Conservation (phyloP, 2,329 filamentous ascomycete species). For the Pseudomassariella vexata region DNA sequence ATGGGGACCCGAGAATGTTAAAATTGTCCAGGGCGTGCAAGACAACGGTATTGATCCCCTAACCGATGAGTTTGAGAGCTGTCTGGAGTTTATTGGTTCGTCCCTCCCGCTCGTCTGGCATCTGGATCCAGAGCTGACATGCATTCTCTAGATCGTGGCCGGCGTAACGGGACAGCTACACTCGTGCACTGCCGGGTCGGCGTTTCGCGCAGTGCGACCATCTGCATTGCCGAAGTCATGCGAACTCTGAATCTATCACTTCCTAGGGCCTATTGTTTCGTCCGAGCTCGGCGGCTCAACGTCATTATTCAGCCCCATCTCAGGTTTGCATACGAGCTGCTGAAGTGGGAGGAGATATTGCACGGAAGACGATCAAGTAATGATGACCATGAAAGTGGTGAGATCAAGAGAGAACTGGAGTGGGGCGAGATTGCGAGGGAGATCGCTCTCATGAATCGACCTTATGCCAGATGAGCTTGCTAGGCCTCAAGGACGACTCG, state of each 20-base stretch:
- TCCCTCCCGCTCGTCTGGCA: slow-evolving; percentile 13
- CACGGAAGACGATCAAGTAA: slow-evolving; percentile 44
- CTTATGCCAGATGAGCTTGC: slow-evolving; percentile 63
- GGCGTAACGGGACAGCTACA: slow-evolving; percentile 71
- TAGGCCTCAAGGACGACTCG: no score
- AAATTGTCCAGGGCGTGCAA: slow-evolving; percentile 79
- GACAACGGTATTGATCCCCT: slow-evolving; percentile 95
- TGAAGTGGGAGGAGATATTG: slow-evolving; percentile 89
- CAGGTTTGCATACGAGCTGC: slow-evolving; percentile 86
- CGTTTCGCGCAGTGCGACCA: slow-evolving; percentile 90
- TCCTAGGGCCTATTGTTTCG: slow-evolving; percentile 91
- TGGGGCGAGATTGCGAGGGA: slow-evolving; percentile 86
- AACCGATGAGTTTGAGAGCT: slow-evolving; percentile 77
- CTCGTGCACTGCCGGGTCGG: slow-evolving; percentile 95
- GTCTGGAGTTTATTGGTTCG: slow-evolving; percentile 88
- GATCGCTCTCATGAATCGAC: slow-evolving; percentile 92
- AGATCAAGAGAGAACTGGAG: slow-evolving; percentile 72
- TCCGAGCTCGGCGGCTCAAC: slow-evolving; percentile 84
- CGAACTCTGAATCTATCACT: slow-evolving; percentile 72
- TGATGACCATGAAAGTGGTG: slow-evolving; percentile 25
- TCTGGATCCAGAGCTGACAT: neutral
- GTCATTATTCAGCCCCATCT: slow-evolving; percentile 98
- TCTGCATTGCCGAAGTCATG: slow-evolving; percentile 99
- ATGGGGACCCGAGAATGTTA: slow-evolving; percentile 75
- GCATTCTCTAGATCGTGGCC: slow-evolving; percentile 63